A percentile compares a stretch with the other conserved stretches of the same genome.
These are phyloP conservation scores for Tetrapisispora phaffii DNA, from an alignment of 805 yeast genomes.

Conservation along the genomic window DNA sequence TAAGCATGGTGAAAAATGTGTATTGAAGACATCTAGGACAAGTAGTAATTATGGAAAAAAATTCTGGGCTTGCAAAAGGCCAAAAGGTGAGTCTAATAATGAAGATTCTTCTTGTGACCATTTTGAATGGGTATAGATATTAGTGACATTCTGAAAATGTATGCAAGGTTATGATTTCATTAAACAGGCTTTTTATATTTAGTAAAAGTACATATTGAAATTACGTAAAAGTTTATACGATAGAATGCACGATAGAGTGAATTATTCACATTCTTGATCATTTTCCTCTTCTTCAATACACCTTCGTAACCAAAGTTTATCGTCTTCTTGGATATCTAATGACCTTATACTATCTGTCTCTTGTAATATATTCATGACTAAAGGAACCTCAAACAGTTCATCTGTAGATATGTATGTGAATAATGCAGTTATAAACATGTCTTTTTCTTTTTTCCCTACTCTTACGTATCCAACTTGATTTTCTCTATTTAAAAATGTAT, in stretches of 20 bases:
- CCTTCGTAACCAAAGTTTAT: conserved; percentile 20
- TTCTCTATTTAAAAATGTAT: conserved; percentile 22
- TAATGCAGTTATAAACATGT: conserved; percentile 24
- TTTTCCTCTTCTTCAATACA: conserved; percentile 14
- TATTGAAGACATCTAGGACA: conserved; percentile 38
- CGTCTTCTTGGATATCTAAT: conserved; percentile 22
- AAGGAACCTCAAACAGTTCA: conserved; percentile 21
- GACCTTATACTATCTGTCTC: conserved; percentile 14
- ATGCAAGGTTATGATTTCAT: too few species aligned
- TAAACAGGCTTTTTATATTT: too few species aligned
- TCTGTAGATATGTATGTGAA: conserved; percentile 27
- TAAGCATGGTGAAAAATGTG: conserved; percentile 38
- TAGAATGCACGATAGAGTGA: not conserved
- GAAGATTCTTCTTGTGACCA: conserved; percentile 38
- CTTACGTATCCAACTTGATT: conserved; percentile 19
- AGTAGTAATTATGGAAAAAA: conserved; percentile 37
- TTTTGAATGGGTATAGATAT: conserved; percentile 40
- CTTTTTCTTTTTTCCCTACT: conserved; percentile 25
- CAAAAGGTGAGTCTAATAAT: conserved; percentile 24
- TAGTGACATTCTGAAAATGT: too few species aligned
- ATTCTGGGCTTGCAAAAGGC: conserved; percentile 45
- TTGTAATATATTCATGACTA: conserved; percentile 17
- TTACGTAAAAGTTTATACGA: too few species aligned
- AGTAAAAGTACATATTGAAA: too few species aligned
- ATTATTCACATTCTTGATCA: conserved; percentile 3